Conservation (phyloP, 2,329 filamentous ascomycete species). For the Cladosporium austrohemisphaericum region DNA sequence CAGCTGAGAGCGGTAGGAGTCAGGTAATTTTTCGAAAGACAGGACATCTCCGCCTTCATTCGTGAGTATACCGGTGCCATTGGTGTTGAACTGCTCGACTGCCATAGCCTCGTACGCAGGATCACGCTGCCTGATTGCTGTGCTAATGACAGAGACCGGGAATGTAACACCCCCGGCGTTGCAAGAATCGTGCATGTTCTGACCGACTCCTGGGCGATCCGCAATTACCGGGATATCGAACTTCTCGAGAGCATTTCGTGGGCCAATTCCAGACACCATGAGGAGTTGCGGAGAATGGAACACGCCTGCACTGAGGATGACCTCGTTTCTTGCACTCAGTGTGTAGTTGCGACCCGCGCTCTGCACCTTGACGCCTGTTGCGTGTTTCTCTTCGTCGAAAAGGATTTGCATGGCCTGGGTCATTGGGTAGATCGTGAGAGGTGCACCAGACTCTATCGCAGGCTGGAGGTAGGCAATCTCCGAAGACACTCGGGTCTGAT, state of each 20-base stretch:
- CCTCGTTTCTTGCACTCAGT: slow-evolving; percentile 31
- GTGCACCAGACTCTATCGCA: slow-evolving; percentile 17
- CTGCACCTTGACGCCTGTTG: slow-evolving; percentile 23
- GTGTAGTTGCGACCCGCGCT: slow-evolving; percentile 26
- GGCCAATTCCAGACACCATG: slow-evolving; percentile 31
- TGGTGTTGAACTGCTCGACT: slow-evolving; percentile 9
- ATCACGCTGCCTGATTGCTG: slow-evolving; percentile 3
- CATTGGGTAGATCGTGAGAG: slow-evolving; percentile 31
- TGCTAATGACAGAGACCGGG: slow-evolving; percentile 9
- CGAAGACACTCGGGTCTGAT: slow-evolving; percentile 24
- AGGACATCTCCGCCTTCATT: slow-evolving; percentile 21
- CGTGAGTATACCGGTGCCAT: slow-evolving; percentile 17
- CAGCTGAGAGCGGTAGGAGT: slow-evolving; percentile 16
- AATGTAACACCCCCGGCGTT: slow-evolving; percentile 14
- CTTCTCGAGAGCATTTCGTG: slow-evolving; percentile 38
- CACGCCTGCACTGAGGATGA: slow-evolving; percentile 31
- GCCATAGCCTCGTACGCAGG: not conserved
- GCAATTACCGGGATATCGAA: slow-evolving; percentile 46
- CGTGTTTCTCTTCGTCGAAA: slow-evolving; percentile 25
- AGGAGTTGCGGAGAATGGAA: slow-evolving; percentile 32
- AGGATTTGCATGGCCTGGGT: slow-evolving; percentile 34
- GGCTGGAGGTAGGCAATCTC: slow-evolving; percentile 26
- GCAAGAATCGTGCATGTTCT: slow-evolving; percentile 47
- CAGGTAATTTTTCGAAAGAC: slow-evolving; percentile 23
- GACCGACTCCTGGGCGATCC: slow-evolving; percentile 49